Conservation (phyloP, 2,329 filamentous ascomycete genomes). For the Apiospora phragmitis region DNA sequence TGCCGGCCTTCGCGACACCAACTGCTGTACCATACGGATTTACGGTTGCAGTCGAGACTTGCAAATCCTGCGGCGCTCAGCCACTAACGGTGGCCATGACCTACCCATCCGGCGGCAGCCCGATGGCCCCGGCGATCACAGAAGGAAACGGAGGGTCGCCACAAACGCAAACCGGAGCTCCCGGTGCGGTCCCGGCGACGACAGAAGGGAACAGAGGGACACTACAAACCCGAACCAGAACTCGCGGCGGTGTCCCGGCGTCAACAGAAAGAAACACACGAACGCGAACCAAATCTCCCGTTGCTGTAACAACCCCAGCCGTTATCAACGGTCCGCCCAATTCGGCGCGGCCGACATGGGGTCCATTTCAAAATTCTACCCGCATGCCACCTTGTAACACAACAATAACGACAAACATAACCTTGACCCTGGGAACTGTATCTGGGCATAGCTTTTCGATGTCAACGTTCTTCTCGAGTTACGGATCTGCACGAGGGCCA, state of each 20-base stretch:
- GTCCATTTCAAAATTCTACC: neutral
- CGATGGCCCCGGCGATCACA: neutral
- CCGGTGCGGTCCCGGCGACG: neutral
- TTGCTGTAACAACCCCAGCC: neutral
- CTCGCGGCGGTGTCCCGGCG: neutral
- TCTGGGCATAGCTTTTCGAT: neutral
- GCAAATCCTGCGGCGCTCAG: neutral
- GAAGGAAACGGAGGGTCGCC: neutral
- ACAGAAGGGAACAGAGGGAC: no score
- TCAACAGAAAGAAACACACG: neutral
- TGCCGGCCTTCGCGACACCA: slow-evolving; percentile 19
- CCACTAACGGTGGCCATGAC: neutral
- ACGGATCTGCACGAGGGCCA: neutral
- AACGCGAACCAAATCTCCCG: neutral
- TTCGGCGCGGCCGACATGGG: neutral
- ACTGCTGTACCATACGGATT: slow-evolving; percentile 23
- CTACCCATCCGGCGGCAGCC: neutral
- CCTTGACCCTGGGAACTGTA: neutral
- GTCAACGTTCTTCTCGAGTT: neutral
- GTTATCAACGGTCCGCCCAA: neutral
- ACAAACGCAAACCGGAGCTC: neutral
- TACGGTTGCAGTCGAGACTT: slow-evolving; percentile 19
- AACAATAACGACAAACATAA: neutral
- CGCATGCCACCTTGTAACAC: neutral
- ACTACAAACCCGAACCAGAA: no score